Evolutionary conservation across 106 monocot genomes (phyloP).

Genomic region (Phalaenopsis equestris): DNA sequence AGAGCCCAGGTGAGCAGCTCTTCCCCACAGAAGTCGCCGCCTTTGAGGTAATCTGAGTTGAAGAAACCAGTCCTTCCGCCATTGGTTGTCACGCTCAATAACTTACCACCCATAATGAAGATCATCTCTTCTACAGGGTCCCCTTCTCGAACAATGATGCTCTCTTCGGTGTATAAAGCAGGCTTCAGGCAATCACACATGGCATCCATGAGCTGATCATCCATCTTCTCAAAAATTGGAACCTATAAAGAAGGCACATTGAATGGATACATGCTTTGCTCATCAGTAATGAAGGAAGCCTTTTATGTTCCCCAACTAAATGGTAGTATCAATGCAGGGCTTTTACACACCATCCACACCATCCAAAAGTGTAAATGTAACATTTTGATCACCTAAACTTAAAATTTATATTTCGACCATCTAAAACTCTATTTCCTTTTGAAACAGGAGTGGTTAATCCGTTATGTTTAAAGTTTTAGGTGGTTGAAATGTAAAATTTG

Average conservation of each 20-base stretch:
- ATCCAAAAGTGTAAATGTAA: too few species aligned
- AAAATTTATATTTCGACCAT: too few species aligned
- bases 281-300: neutral
- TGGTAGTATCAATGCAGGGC: too few species aligned
- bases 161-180: slow-evolving; percentile 42
- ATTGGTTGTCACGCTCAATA: slow-evolving; percentile 51
- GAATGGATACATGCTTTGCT: neutral
- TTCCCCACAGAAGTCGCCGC: slow-evolving; percentile 61
- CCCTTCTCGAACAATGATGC: slow-evolving; percentile 44
- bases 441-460: too few species aligned
- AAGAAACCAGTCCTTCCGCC: slow-evolving; percentile 65
- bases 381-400: too few species aligned
- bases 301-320: neutral
- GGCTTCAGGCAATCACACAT: slow-evolving; percentile 52
- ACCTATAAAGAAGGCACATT: slow-evolving; percentile 17
- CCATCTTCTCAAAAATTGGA: slow-evolving; percentile 51
- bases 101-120: slow-evolving; percentile 56
- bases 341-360: too few species aligned
- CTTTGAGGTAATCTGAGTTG: slow-evolving; percentile 41
- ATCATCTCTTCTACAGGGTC: slow-evolving; percentile 62
- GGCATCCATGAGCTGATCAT: slow-evolving; percentile 50
- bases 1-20: slow-evolving; percentile 63
- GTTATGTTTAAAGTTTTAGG: too few species aligned
- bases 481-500: too few species aligned
- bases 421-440: too few species aligned